A percentile compares a stretch with the other conserved stretches of the same genome.
phyloP scores from a whole-genome alignment of 2,329 filamentous ascomycete genomes.

The Colletotrichum eleusines region DNA sequence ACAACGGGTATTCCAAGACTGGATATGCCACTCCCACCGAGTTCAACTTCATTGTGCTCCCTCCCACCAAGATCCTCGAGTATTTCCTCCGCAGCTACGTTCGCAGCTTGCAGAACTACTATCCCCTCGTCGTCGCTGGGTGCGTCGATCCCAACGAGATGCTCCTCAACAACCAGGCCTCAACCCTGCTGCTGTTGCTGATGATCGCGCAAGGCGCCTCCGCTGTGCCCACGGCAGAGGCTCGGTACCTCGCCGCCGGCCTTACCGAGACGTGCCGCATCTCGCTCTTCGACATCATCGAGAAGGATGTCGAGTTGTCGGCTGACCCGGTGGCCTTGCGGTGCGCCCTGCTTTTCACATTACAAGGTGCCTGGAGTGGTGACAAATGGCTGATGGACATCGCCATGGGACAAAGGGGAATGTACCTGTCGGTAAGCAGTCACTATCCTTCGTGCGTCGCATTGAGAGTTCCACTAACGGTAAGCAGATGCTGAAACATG shows the following conservation, averaged over 20 bases:
- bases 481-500: conserved; percentile 74
- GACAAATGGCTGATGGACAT: conserved; percentile 86
- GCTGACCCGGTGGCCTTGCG: conserved; percentile 74
- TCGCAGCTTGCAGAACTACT: conserved; percentile 75
- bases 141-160: conserved; percentile 75
- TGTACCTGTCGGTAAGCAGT: conserved; percentile 73
- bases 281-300: conserved; percentile 77
- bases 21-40: conserved; percentile 61
- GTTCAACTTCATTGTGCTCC: conserved; percentile 74
- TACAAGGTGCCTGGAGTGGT: conserved; percentile 78
- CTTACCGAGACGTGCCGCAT: conserved; percentile 79
- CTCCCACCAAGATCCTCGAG: conserved; percentile 74
- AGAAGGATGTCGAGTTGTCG: conserved; percentile 77
- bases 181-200: conserved; percentile 74
- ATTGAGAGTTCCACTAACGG: conserved; percentile 6
- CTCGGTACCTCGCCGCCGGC: conserved; percentile 73
- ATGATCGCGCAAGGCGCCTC: conserved; percentile 81
- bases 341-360: conserved; percentile 75
- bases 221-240: conserved; percentile 73
- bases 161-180: conserved; percentile 74
- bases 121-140: conserved; percentile 70
- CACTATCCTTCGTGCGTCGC: neutral
- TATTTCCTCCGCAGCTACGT: conserved; percentile 76
- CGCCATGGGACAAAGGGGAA: conserved; percentile 78
- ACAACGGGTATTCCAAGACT: conserved; percentile 54